These are phyloP conservation scores for Alectoria sarmentosa DNA, from an alignment of 495 filamentous ascomycete species.

Conservation along the genomic window DNA sequence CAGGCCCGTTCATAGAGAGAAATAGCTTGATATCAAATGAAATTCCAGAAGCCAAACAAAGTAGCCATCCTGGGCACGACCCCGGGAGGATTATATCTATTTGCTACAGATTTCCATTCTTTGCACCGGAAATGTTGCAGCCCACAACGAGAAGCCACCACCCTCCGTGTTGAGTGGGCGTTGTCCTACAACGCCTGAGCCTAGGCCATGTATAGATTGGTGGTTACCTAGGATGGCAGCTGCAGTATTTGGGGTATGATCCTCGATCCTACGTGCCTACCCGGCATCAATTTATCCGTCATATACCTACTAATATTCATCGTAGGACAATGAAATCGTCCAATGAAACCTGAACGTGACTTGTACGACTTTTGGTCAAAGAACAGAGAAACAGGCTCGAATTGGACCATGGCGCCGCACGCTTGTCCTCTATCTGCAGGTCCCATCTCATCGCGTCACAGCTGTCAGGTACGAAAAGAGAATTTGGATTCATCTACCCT, in stretches of 20 bases:
- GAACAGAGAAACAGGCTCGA: not conserved
- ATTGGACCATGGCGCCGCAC: not conserved
- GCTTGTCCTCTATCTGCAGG: constrained; percentile 16
- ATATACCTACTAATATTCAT: not conserved
- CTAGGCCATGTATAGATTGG: not conserved
- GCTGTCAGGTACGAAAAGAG: not conserved
- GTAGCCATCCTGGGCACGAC: not conserved
- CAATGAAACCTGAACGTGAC: constrained; percentile 1
- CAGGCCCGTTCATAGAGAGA: not conserved
- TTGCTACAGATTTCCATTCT: not conserved
- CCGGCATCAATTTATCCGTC: not conserved
- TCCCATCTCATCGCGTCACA: not conserved
- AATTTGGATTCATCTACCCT: not conserved
- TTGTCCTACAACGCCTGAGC: not conserved
- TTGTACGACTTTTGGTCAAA: not conserved
- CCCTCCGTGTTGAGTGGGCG: not conserved
- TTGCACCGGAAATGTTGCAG: not conserved
- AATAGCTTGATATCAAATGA: not conserved
- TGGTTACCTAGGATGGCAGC: not conserved
- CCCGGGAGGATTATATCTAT: not conserved
- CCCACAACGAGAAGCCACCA: not conserved
- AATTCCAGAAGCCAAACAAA: too few species aligned
- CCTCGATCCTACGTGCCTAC: too few species aligned
- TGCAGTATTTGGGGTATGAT: too few species aligned
- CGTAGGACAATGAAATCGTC: not conserved